Evolutionary conservation across 345 rosid genomes (phyloP), one percentile per base, ranked within the genome.

Genomic region (Capsella bursapastoris): DNA sequence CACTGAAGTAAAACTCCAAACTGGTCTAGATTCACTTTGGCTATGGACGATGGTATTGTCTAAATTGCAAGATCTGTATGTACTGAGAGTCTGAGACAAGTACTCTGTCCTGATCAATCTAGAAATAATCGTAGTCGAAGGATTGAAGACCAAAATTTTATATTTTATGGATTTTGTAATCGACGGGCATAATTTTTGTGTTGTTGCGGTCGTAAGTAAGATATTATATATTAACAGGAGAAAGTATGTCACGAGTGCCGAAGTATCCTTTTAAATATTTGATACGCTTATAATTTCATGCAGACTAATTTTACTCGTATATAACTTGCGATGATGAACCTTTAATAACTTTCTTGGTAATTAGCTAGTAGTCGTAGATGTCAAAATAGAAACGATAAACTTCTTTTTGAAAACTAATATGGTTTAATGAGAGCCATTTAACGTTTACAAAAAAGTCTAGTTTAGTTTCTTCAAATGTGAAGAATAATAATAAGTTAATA

Each of bases 401-500:
- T 10, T n/a, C n/a, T 47, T 50, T 18, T 18, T 18, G 1, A 28
- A 8, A 28, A 71, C 25, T 35, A 27, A 6, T 22, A 22, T 60
- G 49, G 32, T 49, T 60, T 60, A 50, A 50, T 61, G 22, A 61
- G 40, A 32, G 37, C 37, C 47, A 22, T 47, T 56, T 13, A 35
- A 35, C 40, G 4, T 65, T 18, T 50, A 50, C 57, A 50, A 59
- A 37, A 12, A 55, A 57, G 60, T 50, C 59, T 51, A 25, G 31
- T 51, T 50, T 59, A 66, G 49, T 38, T 66, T 60, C 50, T 60
- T 41, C 22, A 60, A 34, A 3, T 16, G 57, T 60, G 56, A n/a
- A 75, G 50, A 43, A 68, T 41, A 60, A 68, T 43, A 61, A 68
- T 76, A 76, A 45, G 71, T 63, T 69, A 76, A 71, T 77, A 77